These are phyloP conservation scores for Cyberlindnera suaveolens DNA, from an alignment of 805 yeast genomes.

Conservation along the genomic window DNA sequence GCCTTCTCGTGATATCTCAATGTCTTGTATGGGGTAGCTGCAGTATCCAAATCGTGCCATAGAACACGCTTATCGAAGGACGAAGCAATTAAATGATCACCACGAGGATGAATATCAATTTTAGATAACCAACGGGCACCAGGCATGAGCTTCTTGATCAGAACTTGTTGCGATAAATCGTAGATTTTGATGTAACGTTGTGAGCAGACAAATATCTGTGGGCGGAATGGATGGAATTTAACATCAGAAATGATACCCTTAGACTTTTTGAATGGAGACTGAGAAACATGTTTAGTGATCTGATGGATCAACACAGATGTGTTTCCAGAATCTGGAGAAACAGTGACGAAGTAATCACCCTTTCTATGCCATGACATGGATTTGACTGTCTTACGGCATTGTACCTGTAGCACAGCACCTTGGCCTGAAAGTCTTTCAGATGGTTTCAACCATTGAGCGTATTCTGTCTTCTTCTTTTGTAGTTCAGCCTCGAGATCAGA, in stretches of 20 bases:
- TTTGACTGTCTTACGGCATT: slow-evolving; percentile 64
- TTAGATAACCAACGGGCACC: slow-evolving; percentile 94
- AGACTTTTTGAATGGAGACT: slow-evolving; percentile 89
- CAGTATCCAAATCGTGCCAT: slow-evolving; percentile 95
- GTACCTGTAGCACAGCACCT: slow-evolving; percentile 71
- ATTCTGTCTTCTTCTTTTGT: slow-evolving; percentile 41
- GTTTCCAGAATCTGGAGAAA: slow-evolving; percentile 89
- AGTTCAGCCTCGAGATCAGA: slow-evolving; percentile 33
- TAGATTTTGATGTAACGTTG: slow-evolving; percentile 90
- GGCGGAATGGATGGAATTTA: slow-evolving; percentile 93
- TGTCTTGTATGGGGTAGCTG: slow-evolving; percentile 89
- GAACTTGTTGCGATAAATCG: slow-evolving; percentile 79
- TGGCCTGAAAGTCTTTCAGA: slow-evolving; percentile 49
- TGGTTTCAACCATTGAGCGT: slow-evolving; percentile 83
- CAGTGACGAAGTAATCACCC: slow-evolving; percentile 94
- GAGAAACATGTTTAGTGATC: slow-evolving; percentile 87
- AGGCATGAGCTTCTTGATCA: slow-evolving; percentile 81
- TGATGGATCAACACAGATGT: slow-evolving; percentile 92
- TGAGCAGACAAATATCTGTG: slow-evolving; percentile 88
- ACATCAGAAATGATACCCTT: slow-evolving; percentile 95
- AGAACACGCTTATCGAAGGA: slow-evolving; percentile 91
- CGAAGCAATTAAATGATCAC: slow-evolving; percentile 88
- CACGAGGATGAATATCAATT: slow-evolving; percentile 92
- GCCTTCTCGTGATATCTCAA: slow-evolving; percentile 93
- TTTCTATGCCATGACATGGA: slow-evolving; percentile 92